A percentile compares a stretch with the other conserved stretches of the same genome.
Conservation (phyloP, 306 rosid species). For the Oemleria cerasiformis region DNA sequence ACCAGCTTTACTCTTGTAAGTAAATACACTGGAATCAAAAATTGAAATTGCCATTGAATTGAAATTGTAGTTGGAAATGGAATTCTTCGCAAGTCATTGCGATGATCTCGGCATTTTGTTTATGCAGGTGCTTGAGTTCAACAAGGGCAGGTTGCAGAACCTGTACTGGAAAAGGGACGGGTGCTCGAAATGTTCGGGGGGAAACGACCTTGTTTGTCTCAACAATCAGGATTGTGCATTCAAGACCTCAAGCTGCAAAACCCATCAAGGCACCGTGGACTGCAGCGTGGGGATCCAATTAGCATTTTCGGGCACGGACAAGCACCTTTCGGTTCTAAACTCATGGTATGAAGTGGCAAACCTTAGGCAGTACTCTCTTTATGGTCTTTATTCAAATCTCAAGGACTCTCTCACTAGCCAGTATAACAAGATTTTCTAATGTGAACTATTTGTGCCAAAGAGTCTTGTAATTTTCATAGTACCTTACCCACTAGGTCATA, state of each 20-base stretch:
- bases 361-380: conserved; percentile 89
- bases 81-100: no score
- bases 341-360: conserved; percentile 97
- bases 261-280: conserved; percentile 64
- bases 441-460: conserved; percentile 15
- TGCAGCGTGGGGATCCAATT: conserved; percentile 85
- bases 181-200: conserved; percentile 60
- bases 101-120: not conserved
- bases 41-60: not conserved
- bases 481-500: not conserved
- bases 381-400: conserved; percentile 69
- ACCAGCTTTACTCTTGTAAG: conserved; percentile 96
- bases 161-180: conserved; percentile 87
- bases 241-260: conserved; percentile 61
- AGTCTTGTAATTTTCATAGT: conserved; percentile 7
- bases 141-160: conserved; percentile 85
- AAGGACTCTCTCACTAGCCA: conserved; percentile 79
- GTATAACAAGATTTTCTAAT: conserved; percentile 59
- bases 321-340: conserved; percentile 75
- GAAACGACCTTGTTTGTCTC: conserved; percentile 64
- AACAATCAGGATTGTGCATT: conserved; percentile 79
- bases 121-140: conserved; percentile 74
- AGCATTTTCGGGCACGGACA: conserved; percentile 94
- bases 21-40: not conserved
- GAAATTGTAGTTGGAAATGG: not conserved